Evolutionary conservation across 352 stramenopile species (phyloP), one percentile per base, ranked within the genome.

Genomic region (Blastocystis sp.): DNA sequence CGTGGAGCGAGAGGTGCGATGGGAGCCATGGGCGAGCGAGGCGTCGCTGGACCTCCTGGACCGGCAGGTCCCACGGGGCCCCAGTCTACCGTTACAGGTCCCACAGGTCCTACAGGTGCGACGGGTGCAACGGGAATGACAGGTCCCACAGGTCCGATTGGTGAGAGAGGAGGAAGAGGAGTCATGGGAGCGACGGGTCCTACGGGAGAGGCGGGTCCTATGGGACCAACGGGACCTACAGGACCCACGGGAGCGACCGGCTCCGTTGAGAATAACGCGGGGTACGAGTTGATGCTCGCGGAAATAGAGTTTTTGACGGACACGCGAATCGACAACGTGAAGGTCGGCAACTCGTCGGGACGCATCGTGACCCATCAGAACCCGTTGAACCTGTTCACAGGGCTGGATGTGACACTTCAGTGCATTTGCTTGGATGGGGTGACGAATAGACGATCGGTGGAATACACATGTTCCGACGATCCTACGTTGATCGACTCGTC

Each of bases 321-420:
- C 49, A 46, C 69, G 27, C 44, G 69, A 63, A 42, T 79, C 4
- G 69, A 79, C 27, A 79, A 79, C 27, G 8, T 79, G 11, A 11
- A 40, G 46, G 40, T 46, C 16, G 40, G 32, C 3, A 40, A 46
- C 18, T 63, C 27, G 24, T 29, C 11, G 18, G 27, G 40, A 21
- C 27, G n/a, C 16, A 46, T 79, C 32, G 69, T 79, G 53, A 27
- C 34, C 14, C 49, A 79, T n/a, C 3, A 29, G 18, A 63, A 64
- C 21, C 46, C 27, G 8, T 11, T 40, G 9, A 40, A 48, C 9
- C 32, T 63, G 38, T 79, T 79, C 69, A 44, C 27, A 4, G 29
- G 18, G 1, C 24, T 65, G n/a, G 3, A 29, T 27, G 42, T 61
- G 7, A 14, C 46, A 32, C 36, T 79, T 6, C 24, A 57, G 69